Percentiles rank a stretch among this genome's conserved stretches.
Evolutionary conservation across 2,329 filamentous ascomycete species (phyloP).

Genomic region (Emergomyces orientalis): DNA sequence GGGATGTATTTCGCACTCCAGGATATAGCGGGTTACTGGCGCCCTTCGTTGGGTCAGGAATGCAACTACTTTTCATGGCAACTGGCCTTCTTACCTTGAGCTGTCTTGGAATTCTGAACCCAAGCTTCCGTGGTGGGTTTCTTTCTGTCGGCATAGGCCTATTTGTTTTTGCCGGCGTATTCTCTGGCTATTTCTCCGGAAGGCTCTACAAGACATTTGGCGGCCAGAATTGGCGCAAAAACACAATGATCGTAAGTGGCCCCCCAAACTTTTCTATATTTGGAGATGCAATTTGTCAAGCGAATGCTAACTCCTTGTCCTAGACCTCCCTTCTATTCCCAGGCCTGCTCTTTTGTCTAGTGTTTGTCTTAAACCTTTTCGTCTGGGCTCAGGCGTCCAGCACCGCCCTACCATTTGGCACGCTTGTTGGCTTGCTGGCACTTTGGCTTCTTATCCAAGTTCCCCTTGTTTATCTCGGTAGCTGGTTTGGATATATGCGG

Average conservation of each 20-base stretch:
- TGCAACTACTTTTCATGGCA: constrained; percentile 77
- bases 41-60: constrained; percentile 73
- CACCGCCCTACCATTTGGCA: constrained; percentile 76
- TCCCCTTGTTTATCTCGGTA: constrained; percentile 71
- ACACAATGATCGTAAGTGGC: constrained; percentile 52
- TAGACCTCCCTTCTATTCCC: constrained; percentile 68
- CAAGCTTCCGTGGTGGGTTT: constrained; percentile 82
- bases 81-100: constrained; percentile 62
- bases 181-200: constrained; percentile 81
- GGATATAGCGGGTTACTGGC: constrained; percentile 62
- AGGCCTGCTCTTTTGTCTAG: constrained; percentile 61
- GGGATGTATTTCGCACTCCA: constrained; percentile 76
- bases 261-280: background rate
- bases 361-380: constrained; percentile 78
- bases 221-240: constrained; percentile 63
- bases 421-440: constrained; percentile 59
- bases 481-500: constrained; percentile 64
- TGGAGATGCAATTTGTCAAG: background rate
- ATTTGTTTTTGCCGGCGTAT: constrained; percentile 72
- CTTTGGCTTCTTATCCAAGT: constrained; percentile 82
- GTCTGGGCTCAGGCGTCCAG: constrained; percentile 85
- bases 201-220: constrained; percentile 77
- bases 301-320: constrained; percentile 3
- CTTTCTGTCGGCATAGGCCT: constrained; percentile 73
- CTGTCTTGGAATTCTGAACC: constrained; percentile 69